Evolutionary conservation across 805 yeast species (phyloP).

Genomic region (Metschnikowia colocasiae): DNA sequence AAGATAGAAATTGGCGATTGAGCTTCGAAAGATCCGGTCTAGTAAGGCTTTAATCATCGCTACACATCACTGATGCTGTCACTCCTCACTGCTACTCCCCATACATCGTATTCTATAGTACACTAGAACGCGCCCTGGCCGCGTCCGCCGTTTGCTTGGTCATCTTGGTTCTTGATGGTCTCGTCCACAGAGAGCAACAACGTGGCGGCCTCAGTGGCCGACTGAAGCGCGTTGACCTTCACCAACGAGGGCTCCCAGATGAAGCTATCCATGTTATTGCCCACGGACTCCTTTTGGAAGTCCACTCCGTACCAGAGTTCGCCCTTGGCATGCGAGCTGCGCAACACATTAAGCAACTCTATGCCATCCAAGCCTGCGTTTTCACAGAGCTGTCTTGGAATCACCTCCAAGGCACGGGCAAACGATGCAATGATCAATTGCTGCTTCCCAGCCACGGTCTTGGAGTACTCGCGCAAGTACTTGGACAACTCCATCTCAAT

Average conservation of each 20-base stretch:
- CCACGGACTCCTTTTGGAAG: conserved; percentile 76
- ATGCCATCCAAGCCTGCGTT: conserved; percentile 99
- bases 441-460: conserved; percentile 90
- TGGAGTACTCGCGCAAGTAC: conserved; percentile 80
- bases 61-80: too few relatives aligned
- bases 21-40: too few relatives aligned
- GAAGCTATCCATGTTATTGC: conserved; percentile 77
- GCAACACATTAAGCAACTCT: conserved; percentile 83
- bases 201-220: conserved; percentile 96
- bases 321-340: conserved; percentile 93
- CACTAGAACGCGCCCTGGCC: conserved; percentile 58
- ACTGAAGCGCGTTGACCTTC: conserved; percentile 86
- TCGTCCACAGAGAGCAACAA: conserved; percentile 94
- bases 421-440: conserved; percentile 88
- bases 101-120: conserved; percentile 4
- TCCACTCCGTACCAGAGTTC: conserved; percentile 91
- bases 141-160: conserved; percentile 52
- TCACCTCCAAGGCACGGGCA: conserved; percentile 91
- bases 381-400: conserved; percentile 96
- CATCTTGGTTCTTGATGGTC: conserved; percentile 74
- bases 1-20: too few relatives aligned
- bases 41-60: too few relatives aligned
- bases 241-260: conserved; percentile 99
- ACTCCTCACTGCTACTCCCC: background rate
- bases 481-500: conserved; percentile 95